Base-by-base conservation (phyloP, 176 grass and related monocot species). In the Elaeis guineensis region DNA sequence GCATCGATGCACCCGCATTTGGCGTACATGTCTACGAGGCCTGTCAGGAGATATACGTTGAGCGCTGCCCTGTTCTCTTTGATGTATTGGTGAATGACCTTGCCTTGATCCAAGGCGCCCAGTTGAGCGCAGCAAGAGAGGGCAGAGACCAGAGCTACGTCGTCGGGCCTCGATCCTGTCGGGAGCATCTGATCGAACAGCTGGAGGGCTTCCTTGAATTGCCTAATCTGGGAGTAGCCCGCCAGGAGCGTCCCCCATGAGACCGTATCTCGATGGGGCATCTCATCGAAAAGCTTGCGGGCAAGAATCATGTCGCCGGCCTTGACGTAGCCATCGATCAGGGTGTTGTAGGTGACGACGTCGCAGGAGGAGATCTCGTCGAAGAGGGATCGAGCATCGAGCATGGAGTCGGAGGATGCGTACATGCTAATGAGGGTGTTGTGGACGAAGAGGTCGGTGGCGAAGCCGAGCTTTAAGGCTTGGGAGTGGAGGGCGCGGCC, bases 81-180 rank as follows among this genome's bases (percentile, higher is more conserved):
- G 3, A 90, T 60, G 23, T 85, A 82, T 51, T 79, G 51, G 4
- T 90, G 82, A 67, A 85, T 77, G 49, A 66, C 64, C 39, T 16
- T 39, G 21, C 86, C 82, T 62, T 61, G 70, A 39, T 85, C 75
- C n/a, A 82, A 77, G 2, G 64, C 72, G 22, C 82, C 78, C 2
- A 85, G 68, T 20, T 82, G 78, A 0, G 81, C 86, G 19, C 78
- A 90, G 72, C 78, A 90, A 2, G 86, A 90, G 20, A 90, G 50
- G 54, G 23, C 75, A 0, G 78, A 65, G 8, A 66, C 78, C 17
- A 90, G 28, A 0, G 78, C 64, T 19, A 85, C 82, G 3, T 82
- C 79, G 22, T 90, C 82, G 1, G 82, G 86, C 17, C 16, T 26
- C 54, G 63, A 58, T 0, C 75, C 63, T 24, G 74, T 57, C 0